phyloP scores from a whole-genome alignment of 1,139 yeast species.

The Taiozyma sp. region DNA sequence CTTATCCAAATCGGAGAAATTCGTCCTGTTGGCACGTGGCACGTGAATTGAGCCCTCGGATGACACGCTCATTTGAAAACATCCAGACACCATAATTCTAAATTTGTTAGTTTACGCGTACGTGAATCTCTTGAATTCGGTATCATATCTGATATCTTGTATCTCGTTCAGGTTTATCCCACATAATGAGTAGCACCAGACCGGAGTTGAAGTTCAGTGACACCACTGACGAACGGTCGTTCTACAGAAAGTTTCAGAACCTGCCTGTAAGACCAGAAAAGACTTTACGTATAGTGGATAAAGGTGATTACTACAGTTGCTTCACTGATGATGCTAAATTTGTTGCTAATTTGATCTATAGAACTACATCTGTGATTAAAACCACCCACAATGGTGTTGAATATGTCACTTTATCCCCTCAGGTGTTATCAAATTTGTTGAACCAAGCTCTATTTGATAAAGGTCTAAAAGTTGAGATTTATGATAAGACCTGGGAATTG shows the following conservation, averaged over 20 bases:
- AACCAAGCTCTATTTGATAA: slow-evolving; percentile 61
- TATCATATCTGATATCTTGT: neutral
- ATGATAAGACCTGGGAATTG: slow-evolving; percentile 52
- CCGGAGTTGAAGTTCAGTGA: slow-evolving; percentile 75
- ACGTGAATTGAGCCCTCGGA: neutral
- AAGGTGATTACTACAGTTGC: slow-evolving; percentile 71
- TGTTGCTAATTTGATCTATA: slow-evolving; percentile 79
- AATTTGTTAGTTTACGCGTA: neutral
- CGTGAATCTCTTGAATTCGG: neutral
- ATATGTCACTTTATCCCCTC: slow-evolving; percentile 73
- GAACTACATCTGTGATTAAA: slow-evolving; percentile 76
- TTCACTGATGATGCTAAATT: slow-evolving; percentile 72
- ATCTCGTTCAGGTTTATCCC: neutral
- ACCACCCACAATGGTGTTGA: slow-evolving; percentile 39
- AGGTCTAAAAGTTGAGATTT: slow-evolving; percentile 77
- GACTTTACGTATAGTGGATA: slow-evolving; percentile 65
- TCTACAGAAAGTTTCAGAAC: slow-evolving; percentile 51
- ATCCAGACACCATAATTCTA: neutral
- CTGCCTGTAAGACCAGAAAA: slow-evolving; percentile 43
- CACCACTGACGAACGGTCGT: slow-evolving; percentile 36
- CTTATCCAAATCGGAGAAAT: too few relatives aligned
- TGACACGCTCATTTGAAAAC: neutral
- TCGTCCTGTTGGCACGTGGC: neutral
- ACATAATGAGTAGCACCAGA: slow-evolving; percentile 32
- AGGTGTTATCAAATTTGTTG: slow-evolving; percentile 63